Base-by-base conservation (phyloP, 371 early-diverging fungal species). In the Saksenaea oblongispora region DNA sequence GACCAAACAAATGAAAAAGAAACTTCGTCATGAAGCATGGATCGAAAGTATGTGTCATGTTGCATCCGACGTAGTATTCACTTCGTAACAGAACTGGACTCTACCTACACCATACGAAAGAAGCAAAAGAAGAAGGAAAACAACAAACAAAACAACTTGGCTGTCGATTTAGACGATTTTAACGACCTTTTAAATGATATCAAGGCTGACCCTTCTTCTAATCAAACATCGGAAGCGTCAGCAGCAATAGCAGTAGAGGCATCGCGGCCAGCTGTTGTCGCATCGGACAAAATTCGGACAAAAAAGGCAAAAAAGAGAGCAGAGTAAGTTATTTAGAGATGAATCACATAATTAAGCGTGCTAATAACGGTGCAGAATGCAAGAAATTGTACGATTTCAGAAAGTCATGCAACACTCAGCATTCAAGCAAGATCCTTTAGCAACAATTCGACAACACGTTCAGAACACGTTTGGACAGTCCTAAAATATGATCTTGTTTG, bases 361-460 rank as follows among this genome's bases (percentile, higher is more conserved):
- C 24, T 14, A 28, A 18, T 36, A 5, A 55, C 34, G 44, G 9
- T 5, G 24, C 65, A 87, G 88, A 42, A 71, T 83, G 67, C 76
- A 84, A 62, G 91, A 91, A 60, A 89, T 89, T 26, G 69, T 84
- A 34, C 85, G 91, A 17, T 82, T 91, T 69, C 89, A 89, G 75
- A 86, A 87, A 61, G 86, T 91, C 8, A 67, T 89, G 69, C 77
- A 78, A 17, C 88, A 88, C 63, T 78, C 82, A n/a, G 83, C 88
- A 27, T 91, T 91, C 74, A 83, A 88, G 61, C 74, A 81, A 41
- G 85, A 88, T 58, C 89, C 91, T 11, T 61, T 91, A 36, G 79
- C 76, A 59, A 87, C 90, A 9, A 88, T 91, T 39, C 82, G 83
- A 41, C 86, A 86, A 54, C 91, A 91, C 71, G 82, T 89, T 66